phyloP scores from a whole-genome alignment of 1,284 basidiomycete species.

The Vanrija sp. region DNA sequence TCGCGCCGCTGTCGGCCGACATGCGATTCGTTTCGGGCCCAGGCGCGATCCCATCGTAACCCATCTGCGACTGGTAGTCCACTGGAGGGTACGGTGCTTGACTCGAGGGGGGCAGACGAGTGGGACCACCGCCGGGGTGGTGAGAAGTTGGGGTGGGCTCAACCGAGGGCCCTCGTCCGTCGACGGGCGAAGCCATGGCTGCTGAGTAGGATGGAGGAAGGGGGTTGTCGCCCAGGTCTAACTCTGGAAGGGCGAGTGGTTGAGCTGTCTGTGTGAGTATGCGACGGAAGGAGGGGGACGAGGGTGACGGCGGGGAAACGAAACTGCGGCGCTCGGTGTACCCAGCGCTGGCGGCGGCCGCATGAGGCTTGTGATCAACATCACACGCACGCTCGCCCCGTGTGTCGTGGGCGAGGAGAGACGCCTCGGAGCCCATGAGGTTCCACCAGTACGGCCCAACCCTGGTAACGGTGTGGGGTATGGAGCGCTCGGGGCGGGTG shows the following conservation, averaged over 20 bases:
- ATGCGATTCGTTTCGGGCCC: constrained; percentile 21
- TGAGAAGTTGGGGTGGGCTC: background rate
- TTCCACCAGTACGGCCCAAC: background rate
- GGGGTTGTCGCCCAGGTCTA: constrained; percentile 4
- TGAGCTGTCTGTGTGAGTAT: constrained; percentile 1
- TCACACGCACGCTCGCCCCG: no score
- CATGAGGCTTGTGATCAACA: no score
- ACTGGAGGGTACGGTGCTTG: constrained; percentile 40
- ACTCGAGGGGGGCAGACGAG: constrained; percentile 14
- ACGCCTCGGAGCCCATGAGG: background rate
- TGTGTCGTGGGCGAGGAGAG: background rate
- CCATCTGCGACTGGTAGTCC: constrained; percentile 27
- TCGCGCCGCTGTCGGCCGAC: constrained; percentile 17
- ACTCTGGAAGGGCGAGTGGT: constrained; percentile 11
- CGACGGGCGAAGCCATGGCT: background rate
- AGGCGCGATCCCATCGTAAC: constrained; percentile 6
- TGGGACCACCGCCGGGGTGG: no score
- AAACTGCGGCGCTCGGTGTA: no score
- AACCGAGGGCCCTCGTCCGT: background rate
- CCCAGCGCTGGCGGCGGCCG: no score
- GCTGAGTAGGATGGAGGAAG: constrained; percentile 11
- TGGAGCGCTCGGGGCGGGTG: no score
- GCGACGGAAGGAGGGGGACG: background rate
- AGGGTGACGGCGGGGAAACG: background rate
- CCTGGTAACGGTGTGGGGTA: background rate